A percentile compares a stretch with the other conserved stretches of the same genome.
Evolutionary conservation across 257 asterid genomes (phyloP).

Genomic region (Solanum pinnatisectum): DNA sequence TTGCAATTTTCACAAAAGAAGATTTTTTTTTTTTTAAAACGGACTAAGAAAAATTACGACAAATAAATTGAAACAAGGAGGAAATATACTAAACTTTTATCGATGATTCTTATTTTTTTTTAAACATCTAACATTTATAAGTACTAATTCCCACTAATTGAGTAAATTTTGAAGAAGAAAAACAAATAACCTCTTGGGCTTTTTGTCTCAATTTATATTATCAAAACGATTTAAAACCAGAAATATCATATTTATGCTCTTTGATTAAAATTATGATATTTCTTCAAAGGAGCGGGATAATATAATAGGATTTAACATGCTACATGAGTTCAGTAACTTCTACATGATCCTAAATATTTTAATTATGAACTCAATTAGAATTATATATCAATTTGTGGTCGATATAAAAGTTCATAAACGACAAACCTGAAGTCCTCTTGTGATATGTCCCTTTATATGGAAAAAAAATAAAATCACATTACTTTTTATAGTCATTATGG

Average conservation of each 20-base stretch:
- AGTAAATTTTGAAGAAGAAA: background rate
- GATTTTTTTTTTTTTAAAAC: no score
- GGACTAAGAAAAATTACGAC: background rate
- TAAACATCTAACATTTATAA: background rate
- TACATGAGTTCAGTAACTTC: no score
- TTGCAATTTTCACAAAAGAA: no score
- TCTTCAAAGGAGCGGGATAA: background rate
- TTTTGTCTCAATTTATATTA: background rate
- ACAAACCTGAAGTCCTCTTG: background rate
- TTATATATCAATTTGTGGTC: background rate
- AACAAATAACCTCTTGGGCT: background rate
- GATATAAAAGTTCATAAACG: background rate
- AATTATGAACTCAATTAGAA: background rate
- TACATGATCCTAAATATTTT: no score
- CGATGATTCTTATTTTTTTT: background rate
- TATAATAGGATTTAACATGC: no score
- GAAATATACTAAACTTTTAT: background rate
- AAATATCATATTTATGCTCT: background rate
- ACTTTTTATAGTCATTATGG: background rate
- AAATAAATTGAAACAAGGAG: background rate
- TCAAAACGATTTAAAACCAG: background rate
- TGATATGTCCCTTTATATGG: background rate
- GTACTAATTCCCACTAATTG: background rate
- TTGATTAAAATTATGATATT: background rate
- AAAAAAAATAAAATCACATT: background rate